Percentiles rank a stretch among this genome's conserved stretches.
phyloP scores from a whole-genome alignment of 257 asterid species.

The Solanum dulcamara region DNA sequence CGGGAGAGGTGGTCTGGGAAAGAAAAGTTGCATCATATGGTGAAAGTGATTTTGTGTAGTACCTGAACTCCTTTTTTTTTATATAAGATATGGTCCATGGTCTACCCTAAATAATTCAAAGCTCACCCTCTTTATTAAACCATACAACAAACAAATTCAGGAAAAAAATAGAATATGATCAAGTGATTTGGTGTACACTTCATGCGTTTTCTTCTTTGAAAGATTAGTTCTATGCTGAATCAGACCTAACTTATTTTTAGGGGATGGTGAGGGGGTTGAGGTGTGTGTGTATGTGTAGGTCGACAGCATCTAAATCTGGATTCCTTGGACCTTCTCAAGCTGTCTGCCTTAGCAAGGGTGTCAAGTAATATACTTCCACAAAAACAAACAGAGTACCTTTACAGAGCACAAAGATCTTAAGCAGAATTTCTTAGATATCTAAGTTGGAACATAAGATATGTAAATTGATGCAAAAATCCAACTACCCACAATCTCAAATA shows the following conservation, averaged over 20 bases:
- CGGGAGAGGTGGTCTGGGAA: neutral
- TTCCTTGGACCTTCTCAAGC: neutral
- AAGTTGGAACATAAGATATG: neutral
- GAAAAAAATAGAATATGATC: neutral
- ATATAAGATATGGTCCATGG: neutral
- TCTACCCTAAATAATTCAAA: neutral
- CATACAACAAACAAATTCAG: neutral
- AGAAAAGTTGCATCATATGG: neutral
- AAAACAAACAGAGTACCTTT: neutral
- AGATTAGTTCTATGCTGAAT: neutral
- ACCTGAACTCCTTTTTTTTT: neutral
- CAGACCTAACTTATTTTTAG: neutral
- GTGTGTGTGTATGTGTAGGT: neutral
- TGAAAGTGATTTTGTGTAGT: neutral
- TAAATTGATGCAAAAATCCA: neutral
- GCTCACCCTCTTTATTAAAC: neutral
- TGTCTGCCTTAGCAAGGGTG: neutral
- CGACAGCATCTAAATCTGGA: neutral
- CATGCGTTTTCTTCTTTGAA: neutral
- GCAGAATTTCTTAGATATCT: neutral
- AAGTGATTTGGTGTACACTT: neutral
- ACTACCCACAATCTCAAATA: neutral
- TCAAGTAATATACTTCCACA: neutral
- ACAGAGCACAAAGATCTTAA: neutral
- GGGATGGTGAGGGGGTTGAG: neutral